phyloP scores from a whole-genome alignment of 2,329 filamentous ascomycete genomes.

The Hirsutella minnesotensis region DNA sequence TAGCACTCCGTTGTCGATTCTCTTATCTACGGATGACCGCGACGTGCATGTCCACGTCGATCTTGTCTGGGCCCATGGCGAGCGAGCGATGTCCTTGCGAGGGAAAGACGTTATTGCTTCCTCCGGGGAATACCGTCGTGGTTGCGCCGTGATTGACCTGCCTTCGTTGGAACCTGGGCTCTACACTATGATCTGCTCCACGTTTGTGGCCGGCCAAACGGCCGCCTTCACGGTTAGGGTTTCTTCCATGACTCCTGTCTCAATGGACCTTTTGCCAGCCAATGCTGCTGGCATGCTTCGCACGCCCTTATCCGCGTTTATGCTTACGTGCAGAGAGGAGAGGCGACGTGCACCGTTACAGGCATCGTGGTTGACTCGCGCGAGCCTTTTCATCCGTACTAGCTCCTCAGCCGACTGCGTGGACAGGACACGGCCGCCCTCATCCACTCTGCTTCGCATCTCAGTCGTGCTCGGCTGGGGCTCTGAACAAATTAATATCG shows the following conservation, averaged over 20 bases:
- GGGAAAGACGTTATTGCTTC: constrained; percentile 68
- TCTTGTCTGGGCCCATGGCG: constrained; percentile 65
- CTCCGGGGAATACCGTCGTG: constrained; percentile 80
- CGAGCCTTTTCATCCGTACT: constrained; percentile 25
- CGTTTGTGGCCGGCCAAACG: constrained; percentile 70
- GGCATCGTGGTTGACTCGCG: constrained; percentile 42
- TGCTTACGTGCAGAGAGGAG: constrained; percentile 31
- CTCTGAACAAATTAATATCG: constrained; percentile 52
- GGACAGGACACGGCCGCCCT: constrained; percentile 19
- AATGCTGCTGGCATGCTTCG: constrained; percentile 67
- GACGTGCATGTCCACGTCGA: constrained; percentile 75
- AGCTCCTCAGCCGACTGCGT: constrained; percentile 14
- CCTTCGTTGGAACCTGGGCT: constrained; percentile 51
- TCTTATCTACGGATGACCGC: constrained; percentile 56
- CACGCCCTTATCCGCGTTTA: constrained; percentile 44
- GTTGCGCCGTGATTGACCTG: constrained; percentile 60
- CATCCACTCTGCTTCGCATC: constrained; percentile 49
- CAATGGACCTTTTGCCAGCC: constrained; percentile 49
- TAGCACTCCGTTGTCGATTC: constrained; percentile 53
- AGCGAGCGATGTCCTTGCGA: constrained; percentile 57
- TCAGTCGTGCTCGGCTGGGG: constrained; percentile 64
- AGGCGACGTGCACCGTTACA: constrained; percentile 27
- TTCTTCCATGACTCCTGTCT: constrained; percentile 47
- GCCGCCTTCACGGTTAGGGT: constrained; percentile 66
- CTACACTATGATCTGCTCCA: constrained; percentile 85